phyloP scores from a whole-genome alignment of 2,329 filamentous ascomycete species.

The Talaromyces atroroseus region DNA sequence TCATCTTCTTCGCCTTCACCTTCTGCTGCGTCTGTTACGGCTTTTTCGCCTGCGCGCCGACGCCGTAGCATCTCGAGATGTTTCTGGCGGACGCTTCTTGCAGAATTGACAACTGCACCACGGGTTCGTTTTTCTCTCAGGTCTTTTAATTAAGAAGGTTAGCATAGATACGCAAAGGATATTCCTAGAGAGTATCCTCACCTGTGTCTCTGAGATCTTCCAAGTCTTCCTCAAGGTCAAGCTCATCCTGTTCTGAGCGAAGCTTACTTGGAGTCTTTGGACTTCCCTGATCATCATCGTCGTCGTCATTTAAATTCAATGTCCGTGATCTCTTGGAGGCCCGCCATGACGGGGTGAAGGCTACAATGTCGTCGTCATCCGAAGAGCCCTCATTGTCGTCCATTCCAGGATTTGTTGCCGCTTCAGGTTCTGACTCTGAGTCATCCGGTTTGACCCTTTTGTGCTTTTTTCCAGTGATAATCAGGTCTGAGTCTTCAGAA shows the following conservation, averaged over 20 bases:
- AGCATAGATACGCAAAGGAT: conserved; percentile 6
- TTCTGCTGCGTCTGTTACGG: conserved; percentile 18
- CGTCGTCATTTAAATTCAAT: background rate
- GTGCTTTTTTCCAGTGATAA: background rate
- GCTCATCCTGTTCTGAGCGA: conserved; percentile 26
- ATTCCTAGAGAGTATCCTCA: conserved; percentile 14
- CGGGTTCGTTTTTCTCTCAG: conserved; percentile 37
- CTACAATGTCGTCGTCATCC: conserved; percentile 4
- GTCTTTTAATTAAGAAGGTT: conserved; percentile 21
- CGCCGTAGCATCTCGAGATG: conserved; percentile 41
- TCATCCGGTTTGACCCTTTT: background rate
- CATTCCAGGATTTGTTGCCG: background rate
- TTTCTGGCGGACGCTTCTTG: conserved; percentile 33
- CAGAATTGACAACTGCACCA: conserved; percentile 34
- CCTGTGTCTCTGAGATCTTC: conserved; percentile 42
- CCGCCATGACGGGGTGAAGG: conserved; percentile 7
- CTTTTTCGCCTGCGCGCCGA: conserved; percentile 37
- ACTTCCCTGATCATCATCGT: conserved; percentile 17
- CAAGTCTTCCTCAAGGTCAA: conserved; percentile 43
- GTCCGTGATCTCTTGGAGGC: background rate
- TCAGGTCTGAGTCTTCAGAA: conserved; percentile 24
- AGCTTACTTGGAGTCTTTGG: conserved; percentile 4
- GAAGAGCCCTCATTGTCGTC: conserved; percentile 2
- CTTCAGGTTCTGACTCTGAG: no score
- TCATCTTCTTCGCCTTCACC: conserved; percentile 11